Evolutionary conservation across 805 yeast genomes (phyloP), one percentile per base, ranked within the genome.

Genomic region (Metschnikowia anglica): DNA sequence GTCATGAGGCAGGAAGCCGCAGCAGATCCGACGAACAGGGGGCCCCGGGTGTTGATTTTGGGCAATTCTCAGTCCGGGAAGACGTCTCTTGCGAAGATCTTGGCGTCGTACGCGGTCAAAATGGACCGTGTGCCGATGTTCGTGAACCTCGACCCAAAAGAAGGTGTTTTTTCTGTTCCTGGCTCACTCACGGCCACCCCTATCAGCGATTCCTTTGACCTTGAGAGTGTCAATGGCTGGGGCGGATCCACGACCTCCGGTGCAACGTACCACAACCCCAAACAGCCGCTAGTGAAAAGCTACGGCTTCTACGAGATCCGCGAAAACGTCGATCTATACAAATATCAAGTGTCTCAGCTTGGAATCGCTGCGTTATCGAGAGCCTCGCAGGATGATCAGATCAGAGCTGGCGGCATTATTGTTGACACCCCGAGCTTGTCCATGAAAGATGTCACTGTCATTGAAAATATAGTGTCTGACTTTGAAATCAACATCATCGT

Each of bases 181-280:
- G 97, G 99, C 0, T 78, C 88, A 3, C 48, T 93, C 4, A 74
- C 89, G 0, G 96, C 96, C 0, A 83, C 95, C 0, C 86, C 95
- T 0, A 73, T 90, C 11, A 81, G 89, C 32, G 96, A 88, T 56
- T 67, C 81, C 29, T 69, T 90, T 26, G 96, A 93, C 55, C 78
- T 86, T 15, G 91, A 87, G 54, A 66, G 74, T 35, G 65, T 69
- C 12, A 75, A 78, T 16, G 85, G 95, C 70, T 96, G 95, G 48
- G 87, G 88, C 36, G 79, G 85, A 18, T 72, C 81, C 47, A 79
- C 89, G 0, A 70, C 74, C 4, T 81, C 87, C 9, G 93, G 95
- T 32, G 80, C 87, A 1, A 80, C 90, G 1, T 68, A 74, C 47
- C 80, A 84, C 49, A 90, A 86, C 60, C 86, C 87, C n/a, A 87